These are phyloP conservation scores for Blastobotrys americana DNA, from an alignment of 805 yeast species.

Conservation along the genomic window DNA sequence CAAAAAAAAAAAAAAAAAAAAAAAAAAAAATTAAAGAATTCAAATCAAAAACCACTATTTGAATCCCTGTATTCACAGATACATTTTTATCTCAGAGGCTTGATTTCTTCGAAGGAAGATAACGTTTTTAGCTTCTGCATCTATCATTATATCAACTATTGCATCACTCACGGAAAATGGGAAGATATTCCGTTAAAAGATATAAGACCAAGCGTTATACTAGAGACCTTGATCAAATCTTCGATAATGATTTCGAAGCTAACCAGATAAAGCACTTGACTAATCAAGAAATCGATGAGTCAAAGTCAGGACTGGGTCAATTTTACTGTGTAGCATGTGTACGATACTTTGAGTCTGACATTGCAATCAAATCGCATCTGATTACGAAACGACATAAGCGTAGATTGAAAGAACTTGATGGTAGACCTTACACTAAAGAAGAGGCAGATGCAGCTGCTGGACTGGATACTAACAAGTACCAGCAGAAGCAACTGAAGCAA, in stretches of 20 bases:
- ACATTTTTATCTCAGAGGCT: no score
- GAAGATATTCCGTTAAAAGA: constrained; percentile 72
- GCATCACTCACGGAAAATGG: constrained; percentile 42
- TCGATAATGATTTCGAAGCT: constrained; percentile 59
- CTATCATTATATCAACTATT: background rate
- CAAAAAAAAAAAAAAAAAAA: background rate
- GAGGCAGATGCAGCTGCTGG: constrained; percentile 94
- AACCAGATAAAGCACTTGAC: constrained; percentile 51
- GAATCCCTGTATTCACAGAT: no score
- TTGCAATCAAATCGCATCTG: constrained; percentile 64
- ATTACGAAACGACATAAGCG: constrained; percentile 79
- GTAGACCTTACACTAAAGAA: constrained; percentile 75
- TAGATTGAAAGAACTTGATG: constrained; percentile 66
- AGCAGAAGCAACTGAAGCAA: constrained; percentile 40
- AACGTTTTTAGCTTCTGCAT: background rate
- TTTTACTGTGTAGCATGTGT: constrained; percentile 93
- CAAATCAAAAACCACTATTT: no score
- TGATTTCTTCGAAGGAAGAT: no score
- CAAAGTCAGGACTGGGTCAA: constrained; percentile 90
- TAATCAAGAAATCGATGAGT: constrained; percentile 81
- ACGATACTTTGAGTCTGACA: constrained; percentile 75
- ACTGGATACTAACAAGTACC: constrained; percentile 57
- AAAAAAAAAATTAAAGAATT: background rate
- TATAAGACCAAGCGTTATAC: constrained; percentile 61
- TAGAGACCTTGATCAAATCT: constrained; percentile 68